Percentiles rank a stretch among this genome's conserved stretches.
Evolutionary conservation across 31 red algal genomes (phyloP).

Genomic region (Porphyra umbilicalis): DNA sequence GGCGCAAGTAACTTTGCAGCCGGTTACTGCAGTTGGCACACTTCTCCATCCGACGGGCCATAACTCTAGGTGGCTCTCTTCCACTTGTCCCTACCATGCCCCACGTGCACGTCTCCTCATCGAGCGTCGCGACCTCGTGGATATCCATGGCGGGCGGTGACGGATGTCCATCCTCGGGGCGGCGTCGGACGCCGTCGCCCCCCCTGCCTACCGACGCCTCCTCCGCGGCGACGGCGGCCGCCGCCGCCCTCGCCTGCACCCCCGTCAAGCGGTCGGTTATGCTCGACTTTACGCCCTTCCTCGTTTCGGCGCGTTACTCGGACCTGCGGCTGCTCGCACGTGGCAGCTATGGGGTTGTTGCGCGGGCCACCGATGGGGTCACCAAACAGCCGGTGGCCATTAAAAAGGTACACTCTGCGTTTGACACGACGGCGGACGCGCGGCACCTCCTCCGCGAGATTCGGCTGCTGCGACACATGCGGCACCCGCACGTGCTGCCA

Average conservation of each 20-base stretch:
- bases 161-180: background rate
- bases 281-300: conserved; percentile 2
- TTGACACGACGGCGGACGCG: conserved; percentile 52
- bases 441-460: conserved; percentile 79
- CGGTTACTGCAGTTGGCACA: no score
- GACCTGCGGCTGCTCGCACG: conserved; percentile 19
- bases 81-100: no score
- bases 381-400: conserved; percentile 51
- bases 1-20: no score
- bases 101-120: background rate
- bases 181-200: background rate
- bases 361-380: background rate
- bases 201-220: background rate
- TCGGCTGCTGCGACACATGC: conserved; percentile 70
- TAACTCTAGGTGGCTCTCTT: no score
- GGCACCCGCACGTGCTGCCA: conserved; percentile 73
- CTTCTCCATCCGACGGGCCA: no score
- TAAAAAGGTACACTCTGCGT: conserved; percentile 78
- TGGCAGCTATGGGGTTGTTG: conserved; percentile 22
- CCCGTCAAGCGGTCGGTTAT: background rate
- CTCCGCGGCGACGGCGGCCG: background rate
- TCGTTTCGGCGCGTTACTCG: conserved; percentile 7
- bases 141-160: background rate
- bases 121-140: background rate
- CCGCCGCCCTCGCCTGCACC: background rate